phyloP scores from a whole-genome alignment of 2,329 filamentous ascomycete species.

The Nigrospora sphaerica region DNA sequence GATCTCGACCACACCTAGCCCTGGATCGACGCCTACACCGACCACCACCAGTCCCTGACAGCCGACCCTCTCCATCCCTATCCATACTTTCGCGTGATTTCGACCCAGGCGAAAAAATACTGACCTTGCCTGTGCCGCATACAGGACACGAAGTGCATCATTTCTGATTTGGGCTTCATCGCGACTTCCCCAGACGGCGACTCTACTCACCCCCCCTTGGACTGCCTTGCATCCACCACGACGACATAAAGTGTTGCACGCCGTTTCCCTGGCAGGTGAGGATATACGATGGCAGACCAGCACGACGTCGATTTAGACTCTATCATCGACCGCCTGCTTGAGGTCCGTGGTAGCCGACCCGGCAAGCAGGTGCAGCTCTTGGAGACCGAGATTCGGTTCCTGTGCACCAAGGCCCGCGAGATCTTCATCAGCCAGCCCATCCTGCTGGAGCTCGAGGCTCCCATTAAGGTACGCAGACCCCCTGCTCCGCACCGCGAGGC shows the following conservation, averaged over 20 bases:
- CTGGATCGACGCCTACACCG: constrained; percentile 1
- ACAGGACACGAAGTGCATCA: constrained; percentile 8
- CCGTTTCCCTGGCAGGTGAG: constrained; percentile 35
- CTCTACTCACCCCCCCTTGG: constrained; percentile 3
- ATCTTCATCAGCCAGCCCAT: constrained; percentile 99
- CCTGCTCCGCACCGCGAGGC: constrained; percentile 2
- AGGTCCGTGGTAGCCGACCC: constrained; percentile 94
- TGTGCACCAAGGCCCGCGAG: constrained; percentile 97
- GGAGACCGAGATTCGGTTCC: constrained; percentile 90
- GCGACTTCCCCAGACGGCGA: constrained; percentile 3
- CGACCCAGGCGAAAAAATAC: neutral
- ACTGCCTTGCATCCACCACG: constrained; percentile 14
- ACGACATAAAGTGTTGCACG: constrained; percentile 22
- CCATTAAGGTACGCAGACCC: constrained; percentile 75
- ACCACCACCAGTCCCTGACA: neutral
- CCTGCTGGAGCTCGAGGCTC: constrained; percentile 92
- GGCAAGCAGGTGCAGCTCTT: constrained; percentile 98
- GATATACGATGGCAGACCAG: constrained; percentile 52
- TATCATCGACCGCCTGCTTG: constrained; percentile 96
- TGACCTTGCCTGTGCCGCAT: neutral
- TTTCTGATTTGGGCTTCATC: constrained; percentile 6
- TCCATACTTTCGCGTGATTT: neutral
- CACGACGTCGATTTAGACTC: constrained; percentile 97
- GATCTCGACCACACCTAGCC: neutral
- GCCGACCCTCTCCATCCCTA: neutral